Percentiles rank a stretch among this genome's conserved stretches.
Conservation (phyloP, 1,284 basidiomycete species). For the Leccinum insolens region DNA sequence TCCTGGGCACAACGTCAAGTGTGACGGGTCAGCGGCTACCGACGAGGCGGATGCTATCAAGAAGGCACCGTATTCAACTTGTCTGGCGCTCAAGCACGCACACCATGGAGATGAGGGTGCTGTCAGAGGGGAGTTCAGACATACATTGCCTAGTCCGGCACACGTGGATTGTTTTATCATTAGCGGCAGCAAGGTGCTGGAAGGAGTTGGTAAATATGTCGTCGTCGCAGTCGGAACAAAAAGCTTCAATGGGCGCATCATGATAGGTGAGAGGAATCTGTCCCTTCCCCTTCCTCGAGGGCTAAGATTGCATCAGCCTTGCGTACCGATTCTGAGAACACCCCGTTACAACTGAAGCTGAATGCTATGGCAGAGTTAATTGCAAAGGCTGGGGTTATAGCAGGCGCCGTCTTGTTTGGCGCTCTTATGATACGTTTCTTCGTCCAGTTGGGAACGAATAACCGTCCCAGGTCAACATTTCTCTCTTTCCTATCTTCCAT, state of each 20-base stretch:
- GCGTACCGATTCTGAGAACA: slow-evolving; percentile 81
- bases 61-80: slow-evolving; percentile 84
- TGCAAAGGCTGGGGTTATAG: slow-evolving; percentile 84
- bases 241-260: slow-evolving; percentile 95
- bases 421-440: slow-evolving; percentile 95
- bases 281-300: slow-evolving; percentile 2
- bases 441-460: slow-evolving; percentile 71
- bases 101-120: slow-evolving; percentile 27
- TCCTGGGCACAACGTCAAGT: slow-evolving; percentile 90
- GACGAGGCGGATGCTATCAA: slow-evolving; percentile 96
- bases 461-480: slow-evolving; percentile 17
- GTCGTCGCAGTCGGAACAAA: slow-evolving; percentile 91
- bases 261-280: slow-evolving; percentile 74
- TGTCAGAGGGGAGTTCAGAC: slow-evolving; percentile 22
- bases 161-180: slow-evolving; percentile 95
- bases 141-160: slow-evolving; percentile 26
- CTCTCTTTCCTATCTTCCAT: background rate
- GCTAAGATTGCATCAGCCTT: slow-evolving; percentile 53
- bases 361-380: slow-evolving; percentile 93
- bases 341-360: slow-evolving; percentile 93
- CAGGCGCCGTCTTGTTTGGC: slow-evolving; percentile 83
- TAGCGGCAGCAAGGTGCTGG: slow-evolving; percentile 92
- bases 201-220: slow-evolving; percentile 93
- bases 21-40: slow-evolving; percentile 96
- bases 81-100: slow-evolving; percentile 49